Percentiles rank a stretch among this genome's conserved stretches.
phyloP scores from a whole-genome alignment of 345 rosid species.

The Aquilaria sinensis region DNA sequence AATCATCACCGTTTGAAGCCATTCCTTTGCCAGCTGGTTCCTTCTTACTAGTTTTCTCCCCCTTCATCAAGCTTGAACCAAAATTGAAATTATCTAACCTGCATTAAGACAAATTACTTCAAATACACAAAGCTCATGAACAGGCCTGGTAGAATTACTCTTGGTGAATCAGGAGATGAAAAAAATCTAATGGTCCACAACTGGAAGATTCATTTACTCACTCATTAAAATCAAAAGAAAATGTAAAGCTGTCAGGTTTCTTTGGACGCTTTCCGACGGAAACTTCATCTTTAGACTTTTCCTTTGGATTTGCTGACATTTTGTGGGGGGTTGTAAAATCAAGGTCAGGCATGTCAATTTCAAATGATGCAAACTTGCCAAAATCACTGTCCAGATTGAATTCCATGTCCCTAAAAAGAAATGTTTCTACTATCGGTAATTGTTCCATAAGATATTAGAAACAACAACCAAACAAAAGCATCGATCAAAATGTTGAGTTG shows the following conservation, averaged over 20 bases:
- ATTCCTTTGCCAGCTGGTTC: conserved; percentile 21
- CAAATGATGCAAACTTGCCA: conserved; percentile 66
- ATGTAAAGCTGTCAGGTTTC: conserved; percentile 40
- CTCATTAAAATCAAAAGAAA: conserved; percentile 79
- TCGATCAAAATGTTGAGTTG: not conserved
- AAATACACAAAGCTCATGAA: not conserved
- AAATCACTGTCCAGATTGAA: conserved; percentile 71
- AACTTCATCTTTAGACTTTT: conserved; percentile 40
- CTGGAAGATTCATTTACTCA: conserved; percentile 21
- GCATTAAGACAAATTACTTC: conserved; percentile 21
- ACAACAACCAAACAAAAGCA: too few species aligned
- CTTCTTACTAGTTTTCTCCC: conserved; percentile 27
- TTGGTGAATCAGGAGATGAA: not conserved
- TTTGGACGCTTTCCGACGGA: conserved; percentile 25
- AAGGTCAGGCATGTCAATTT: conserved; percentile 74
- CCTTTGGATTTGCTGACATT: conserved; percentile 46
- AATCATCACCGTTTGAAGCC: conserved; percentile 27
- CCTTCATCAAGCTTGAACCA: conserved; percentile 34
- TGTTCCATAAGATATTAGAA: too few species aligned
- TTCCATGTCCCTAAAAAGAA: conserved; percentile 58
- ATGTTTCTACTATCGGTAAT: not conserved
- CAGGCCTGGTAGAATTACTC: not conserved
- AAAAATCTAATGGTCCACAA: not conserved
- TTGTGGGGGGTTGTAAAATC: conserved; percentile 60
- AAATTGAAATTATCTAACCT: conserved; percentile 58